Conservation (phyloP, 2,329 filamentous ascomycete genomes). For the Phyllosticta citrichinensis region DNA sequence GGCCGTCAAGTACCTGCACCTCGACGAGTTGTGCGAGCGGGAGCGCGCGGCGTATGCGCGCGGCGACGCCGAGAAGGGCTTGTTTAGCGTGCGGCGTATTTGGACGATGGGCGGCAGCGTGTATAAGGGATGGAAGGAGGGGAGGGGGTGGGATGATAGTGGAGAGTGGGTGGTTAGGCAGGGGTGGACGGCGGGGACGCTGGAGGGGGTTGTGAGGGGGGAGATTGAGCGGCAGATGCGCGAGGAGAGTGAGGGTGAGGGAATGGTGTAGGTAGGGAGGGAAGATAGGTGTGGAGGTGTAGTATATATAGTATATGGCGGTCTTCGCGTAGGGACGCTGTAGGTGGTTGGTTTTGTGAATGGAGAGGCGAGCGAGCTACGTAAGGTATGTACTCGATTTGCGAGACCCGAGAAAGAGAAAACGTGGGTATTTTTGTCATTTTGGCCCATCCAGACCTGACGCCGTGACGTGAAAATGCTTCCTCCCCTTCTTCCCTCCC, state of each 20-base stretch:
- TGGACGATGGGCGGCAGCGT: conserved; percentile 65
- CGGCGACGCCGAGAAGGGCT: conserved; percentile 31
- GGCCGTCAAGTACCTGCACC: conserved; percentile 43
- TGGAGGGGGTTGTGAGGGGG: neutral
- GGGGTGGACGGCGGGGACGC: neutral
- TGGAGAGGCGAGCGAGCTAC: too few relatives aligned
- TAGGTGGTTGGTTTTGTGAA: neutral
- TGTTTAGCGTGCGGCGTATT: conserved; percentile 55
- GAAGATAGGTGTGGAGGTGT: neutral
- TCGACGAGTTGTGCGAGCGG: conserved; percentile 43
- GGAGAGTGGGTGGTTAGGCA: neutral
- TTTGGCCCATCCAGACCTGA: neutral
- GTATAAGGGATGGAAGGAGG: conserved; percentile 40
- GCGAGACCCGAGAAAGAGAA: too few relatives aligned
- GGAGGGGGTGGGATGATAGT: conserved; percentile 49
- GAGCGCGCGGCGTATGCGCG: conserved; percentile 48
- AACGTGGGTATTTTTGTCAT: too few relatives aligned
- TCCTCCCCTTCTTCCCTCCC: neutral
- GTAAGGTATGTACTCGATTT: too few relatives aligned
- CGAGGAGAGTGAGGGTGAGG: neutral
- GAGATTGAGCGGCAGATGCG: neutral
- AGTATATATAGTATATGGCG: too few relatives aligned
- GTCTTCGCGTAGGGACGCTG: neutral
- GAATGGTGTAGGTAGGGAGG: neutral
- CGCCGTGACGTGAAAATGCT: neutral